Conservation (phyloP, 1,284 basidiomycete genomes). For the Fistulina hepatica region DNA sequence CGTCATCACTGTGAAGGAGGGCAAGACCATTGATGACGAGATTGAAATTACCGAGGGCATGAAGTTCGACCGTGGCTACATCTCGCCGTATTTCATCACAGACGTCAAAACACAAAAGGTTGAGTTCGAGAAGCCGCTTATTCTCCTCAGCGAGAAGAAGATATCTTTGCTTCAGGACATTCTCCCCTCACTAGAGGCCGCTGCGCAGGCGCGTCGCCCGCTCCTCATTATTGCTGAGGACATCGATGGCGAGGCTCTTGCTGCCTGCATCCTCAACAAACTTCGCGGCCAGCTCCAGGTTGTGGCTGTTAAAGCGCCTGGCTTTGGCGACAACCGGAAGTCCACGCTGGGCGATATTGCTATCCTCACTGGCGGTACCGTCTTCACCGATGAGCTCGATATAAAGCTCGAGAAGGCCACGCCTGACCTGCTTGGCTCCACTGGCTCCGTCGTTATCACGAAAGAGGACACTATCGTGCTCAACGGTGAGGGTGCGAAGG, state of each 20-base stretch:
- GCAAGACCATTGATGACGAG: constrained; percentile 94
- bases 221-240: constrained; percentile 97
- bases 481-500: constrained; percentile 86
- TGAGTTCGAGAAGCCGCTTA: constrained; percentile 94
- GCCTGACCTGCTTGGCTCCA: constrained; percentile 82
- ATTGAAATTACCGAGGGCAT: constrained; percentile 99
- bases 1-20: constrained; percentile 99
- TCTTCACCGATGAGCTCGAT: constrained; percentile 97
- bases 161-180: constrained; percentile 94
- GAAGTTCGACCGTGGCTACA: constrained; percentile 98
- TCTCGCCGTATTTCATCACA: constrained; percentile 98
- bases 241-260: constrained; percentile 94
- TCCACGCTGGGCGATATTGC: constrained; percentile 94
- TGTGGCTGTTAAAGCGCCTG: constrained; percentile 51
- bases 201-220: constrained; percentile 86
- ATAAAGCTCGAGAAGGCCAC: constrained; percentile 94
- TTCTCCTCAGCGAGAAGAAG: constrained; percentile 96
- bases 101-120: constrained; percentile 96
- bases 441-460: constrained; percentile 89
- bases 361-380: constrained; percentile 94
- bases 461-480: constrained; percentile 98
- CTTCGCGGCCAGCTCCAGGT: constrained; percentile 23
- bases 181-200: constrained; percentile 86
- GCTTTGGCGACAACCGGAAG: constrained; percentile 99
- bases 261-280: constrained; percentile 37